A percentile compares a stretch with the other conserved stretches of the same genome.
phyloP scores from a whole-genome alignment of 129 eudicot genomes.

The Flaveria linearis region DNA sequence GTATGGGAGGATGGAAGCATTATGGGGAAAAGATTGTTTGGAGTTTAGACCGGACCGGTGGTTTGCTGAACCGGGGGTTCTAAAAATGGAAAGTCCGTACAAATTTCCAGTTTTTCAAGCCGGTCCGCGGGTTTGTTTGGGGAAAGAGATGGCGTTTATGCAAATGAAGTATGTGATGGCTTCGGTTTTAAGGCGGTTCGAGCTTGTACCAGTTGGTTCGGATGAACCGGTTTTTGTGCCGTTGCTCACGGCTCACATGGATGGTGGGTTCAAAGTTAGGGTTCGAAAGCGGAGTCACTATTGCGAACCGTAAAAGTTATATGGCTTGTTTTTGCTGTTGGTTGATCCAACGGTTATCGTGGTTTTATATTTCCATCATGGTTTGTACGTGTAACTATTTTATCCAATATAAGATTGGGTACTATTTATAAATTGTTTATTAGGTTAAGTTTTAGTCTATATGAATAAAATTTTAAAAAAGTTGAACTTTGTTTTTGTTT shows the following conservation, averaged over 20 bases:
- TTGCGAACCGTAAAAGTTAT: slow-evolving; percentile 9
- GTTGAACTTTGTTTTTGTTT: too few species aligned
- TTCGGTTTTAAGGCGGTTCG: slow-evolving; percentile 52
- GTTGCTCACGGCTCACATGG: slow-evolving; percentile 77
- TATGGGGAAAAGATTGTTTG: slow-evolving; percentile 81
- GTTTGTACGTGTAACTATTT: not conserved
- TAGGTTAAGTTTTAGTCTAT: not conserved
- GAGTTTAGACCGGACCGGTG: slow-evolving; percentile 80
- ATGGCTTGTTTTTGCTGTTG: slow-evolving; percentile 30
- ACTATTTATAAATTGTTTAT: not conserved
- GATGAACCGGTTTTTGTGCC: slow-evolving; percentile 61
- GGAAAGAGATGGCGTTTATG: slow-evolving; percentile 84
- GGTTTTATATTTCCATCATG: not conserved
- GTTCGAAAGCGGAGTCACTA: slow-evolving; percentile 37
- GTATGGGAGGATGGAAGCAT: slow-evolving; percentile 80
- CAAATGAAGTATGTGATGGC: slow-evolving; percentile 83
- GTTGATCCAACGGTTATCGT: not conserved
- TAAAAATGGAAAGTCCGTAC: slow-evolving; percentile 61
- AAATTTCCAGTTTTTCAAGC: slow-evolving; percentile 80
- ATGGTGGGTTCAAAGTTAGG: slow-evolving; percentile 65
- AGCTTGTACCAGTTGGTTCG: slow-evolving; percentile 43
- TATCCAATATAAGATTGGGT: slow-evolving; percentile 4
- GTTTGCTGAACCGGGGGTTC: slow-evolving; percentile 49
- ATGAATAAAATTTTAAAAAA: too few species aligned
- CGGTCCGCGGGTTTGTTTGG: slow-evolving; percentile 86